Conservation (phyloP, 2,329 filamentous ascomycete genomes). For the Talaromyces sp. region DNA sequence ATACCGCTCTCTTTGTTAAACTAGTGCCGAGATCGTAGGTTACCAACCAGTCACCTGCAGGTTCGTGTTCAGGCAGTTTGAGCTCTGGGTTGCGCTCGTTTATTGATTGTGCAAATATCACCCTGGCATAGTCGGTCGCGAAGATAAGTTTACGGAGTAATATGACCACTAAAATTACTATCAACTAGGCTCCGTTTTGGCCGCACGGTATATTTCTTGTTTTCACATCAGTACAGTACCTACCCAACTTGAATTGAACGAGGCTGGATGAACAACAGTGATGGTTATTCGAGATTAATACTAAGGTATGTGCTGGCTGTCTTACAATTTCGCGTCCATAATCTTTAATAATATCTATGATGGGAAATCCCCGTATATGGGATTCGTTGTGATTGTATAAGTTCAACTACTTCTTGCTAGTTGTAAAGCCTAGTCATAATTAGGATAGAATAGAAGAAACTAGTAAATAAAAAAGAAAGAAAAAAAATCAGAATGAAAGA, state of each 20-base stretch:
- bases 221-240: too few relatives aligned
- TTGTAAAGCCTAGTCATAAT: not conserved
- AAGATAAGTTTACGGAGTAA: not conserved
- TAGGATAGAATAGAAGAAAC: not conserved
- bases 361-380: not conserved
- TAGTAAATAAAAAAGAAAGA: not conserved
- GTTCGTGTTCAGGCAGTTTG: conserved; percentile 18
- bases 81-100: conserved; percentile 17
- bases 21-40: not conserved
- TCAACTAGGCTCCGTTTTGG: too few relatives aligned
- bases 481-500: not conserved
- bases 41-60: conserved; percentile 7
- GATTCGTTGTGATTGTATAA: not conserved
- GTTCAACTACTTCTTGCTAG: not conserved
- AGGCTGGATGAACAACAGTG: not conserved
- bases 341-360: not conserved
- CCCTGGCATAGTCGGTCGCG: conserved; percentile 11
- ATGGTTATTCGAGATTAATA: not conserved
- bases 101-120: conserved; percentile 19
- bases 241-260: not conserved
- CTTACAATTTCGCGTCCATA: not conserved
- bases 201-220: too few relatives aligned
- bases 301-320: not conserved
- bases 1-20: not conserved
- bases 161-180: too few relatives aligned